These are phyloP conservation scores for Barnettozyma siamensis DNA, from an alignment of 805 yeast species.

Conservation along the genomic window DNA sequence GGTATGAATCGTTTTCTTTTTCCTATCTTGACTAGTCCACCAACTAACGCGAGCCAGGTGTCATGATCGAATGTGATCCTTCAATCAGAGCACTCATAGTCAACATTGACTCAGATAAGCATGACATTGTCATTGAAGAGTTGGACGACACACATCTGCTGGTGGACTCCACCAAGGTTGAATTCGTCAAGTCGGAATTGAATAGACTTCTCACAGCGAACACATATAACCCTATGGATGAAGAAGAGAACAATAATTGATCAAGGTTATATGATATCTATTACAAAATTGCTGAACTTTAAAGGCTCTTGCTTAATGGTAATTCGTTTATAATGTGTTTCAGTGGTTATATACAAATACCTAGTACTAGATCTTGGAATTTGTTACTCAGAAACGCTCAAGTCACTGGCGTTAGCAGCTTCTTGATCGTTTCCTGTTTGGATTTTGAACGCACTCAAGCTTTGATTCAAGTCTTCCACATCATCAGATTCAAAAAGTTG, in stretches of 20 bases:
- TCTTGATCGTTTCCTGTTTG: neutral
- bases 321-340: too few relatives aligned
- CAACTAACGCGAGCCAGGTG: slow-evolving; percentile 27
- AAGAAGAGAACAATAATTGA: slow-evolving; percentile 41
- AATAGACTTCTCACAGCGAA: slow-evolving; percentile 74
- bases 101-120: slow-evolving; percentile 68
- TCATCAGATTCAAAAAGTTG: slow-evolving; percentile 25
- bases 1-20: slow-evolving; percentile 27
- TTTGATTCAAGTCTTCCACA: slow-evolving; percentile 9
- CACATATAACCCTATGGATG: slow-evolving; percentile 79
- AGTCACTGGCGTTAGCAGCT: slow-evolving; percentile 13
- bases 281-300: too few relatives aligned
- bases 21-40: too few relatives aligned
- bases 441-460: neutral
- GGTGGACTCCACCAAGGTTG: slow-evolving; percentile 72
- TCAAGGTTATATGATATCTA: neutral
- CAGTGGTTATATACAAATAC: too few relatives aligned
- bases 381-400: slow-evolving; percentile 4
- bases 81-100: slow-evolving; percentile 83
- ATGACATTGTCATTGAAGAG: slow-evolving; percentile 73
- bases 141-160: slow-evolving; percentile 87
- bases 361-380: too few relatives aligned
- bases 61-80: slow-evolving; percentile 72
- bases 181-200: slow-evolving; percentile 69
- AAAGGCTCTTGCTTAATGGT: too few relatives aligned